Evolutionary conservation across 768 basidiomycete genomes (phyloP).

Genomic region (Leucocoprinus birnbaumii): DNA sequence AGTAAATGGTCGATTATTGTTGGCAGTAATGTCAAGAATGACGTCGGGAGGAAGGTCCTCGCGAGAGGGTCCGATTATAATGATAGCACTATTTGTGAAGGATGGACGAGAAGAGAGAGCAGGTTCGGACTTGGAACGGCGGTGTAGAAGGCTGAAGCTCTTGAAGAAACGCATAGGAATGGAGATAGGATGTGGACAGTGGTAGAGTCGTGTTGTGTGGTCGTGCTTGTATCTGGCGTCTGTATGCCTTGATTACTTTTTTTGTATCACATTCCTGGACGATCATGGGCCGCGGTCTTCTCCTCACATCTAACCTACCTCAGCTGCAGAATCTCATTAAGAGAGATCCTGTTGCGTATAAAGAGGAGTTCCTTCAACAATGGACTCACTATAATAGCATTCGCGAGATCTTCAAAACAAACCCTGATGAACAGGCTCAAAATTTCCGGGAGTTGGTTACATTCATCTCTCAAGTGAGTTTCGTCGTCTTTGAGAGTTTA

Average conservation of each 20-base stretch:
- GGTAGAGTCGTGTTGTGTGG: constrained; percentile 5
- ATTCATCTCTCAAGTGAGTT: constrained; percentile 81
- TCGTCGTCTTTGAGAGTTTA: neutral
- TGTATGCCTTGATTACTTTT: neutral
- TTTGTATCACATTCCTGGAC: neutral
- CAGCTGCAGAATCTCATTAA: constrained; percentile 98
- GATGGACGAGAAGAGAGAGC: neutral
- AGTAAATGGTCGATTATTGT: neutral
- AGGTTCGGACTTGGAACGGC: neutral
- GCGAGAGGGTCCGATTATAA: neutral
- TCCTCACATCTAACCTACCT: constrained; percentile 87
- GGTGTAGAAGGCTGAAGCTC: neutral
- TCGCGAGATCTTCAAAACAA: constrained; percentile 78
- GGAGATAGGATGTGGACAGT: neutral
- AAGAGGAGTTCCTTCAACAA: constrained; percentile 94
- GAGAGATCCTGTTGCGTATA: constrained; percentile 84
- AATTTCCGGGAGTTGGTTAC: constrained; percentile 85
- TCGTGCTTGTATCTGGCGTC: neutral
- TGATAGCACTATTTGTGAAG: neutral
- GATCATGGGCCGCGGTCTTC: constrained; percentile 57
- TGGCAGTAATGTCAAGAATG: neutral
- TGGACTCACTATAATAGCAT: constrained; percentile 93
- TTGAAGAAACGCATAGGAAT: constrained; percentile 1
- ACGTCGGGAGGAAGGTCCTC: neutral
- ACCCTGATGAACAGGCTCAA: constrained; percentile 81